Evolutionary conservation across 345 rosid species (phyloP).

Genomic region (Linum tenue): DNA sequence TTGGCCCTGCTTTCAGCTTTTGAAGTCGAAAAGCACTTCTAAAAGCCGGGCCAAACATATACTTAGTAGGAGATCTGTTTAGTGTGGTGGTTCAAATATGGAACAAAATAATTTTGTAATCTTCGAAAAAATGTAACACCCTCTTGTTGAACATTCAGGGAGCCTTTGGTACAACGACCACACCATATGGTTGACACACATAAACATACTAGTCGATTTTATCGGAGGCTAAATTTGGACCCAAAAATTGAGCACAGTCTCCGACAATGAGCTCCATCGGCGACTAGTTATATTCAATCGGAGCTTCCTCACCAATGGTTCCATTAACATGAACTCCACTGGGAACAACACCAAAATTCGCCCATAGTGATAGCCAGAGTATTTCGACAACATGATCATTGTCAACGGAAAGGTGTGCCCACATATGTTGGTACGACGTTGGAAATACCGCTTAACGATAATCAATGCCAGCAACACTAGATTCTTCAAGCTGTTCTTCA

Average conservation of each 20-base stretch:
- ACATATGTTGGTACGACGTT: conserved; percentile 46
- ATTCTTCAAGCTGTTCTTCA: conserved; percentile 60
- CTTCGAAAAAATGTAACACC: conserved; percentile 22
- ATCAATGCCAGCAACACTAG: conserved; percentile 80
- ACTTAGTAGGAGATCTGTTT: no score
- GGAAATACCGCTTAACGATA: conserved; percentile 73
- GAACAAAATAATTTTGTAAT: conserved; percentile 45
- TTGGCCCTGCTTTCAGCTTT: no score
- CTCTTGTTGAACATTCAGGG: conserved; percentile 57
- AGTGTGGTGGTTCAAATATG: conserved; percentile 62
- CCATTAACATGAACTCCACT: conserved; percentile 66
- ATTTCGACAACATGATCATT: conserved; percentile 64
- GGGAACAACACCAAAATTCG: conserved; percentile 87
- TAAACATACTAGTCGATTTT: conserved; percentile 77
- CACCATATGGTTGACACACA: conserved; percentile 75
- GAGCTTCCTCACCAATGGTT: conserved; percentile 52
- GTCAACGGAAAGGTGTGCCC: conserved; percentile 99
- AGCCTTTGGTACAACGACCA: conserved; percentile 95
- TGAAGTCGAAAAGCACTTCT: no score
- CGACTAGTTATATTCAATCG: conserved; percentile 65
- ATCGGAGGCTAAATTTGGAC: conserved; percentile 69
- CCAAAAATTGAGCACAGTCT: conserved; percentile 45
- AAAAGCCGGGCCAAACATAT: no score
- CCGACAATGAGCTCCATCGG: conserved; percentile 51
- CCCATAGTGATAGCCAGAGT: conserved; percentile 96